phyloP scores from a whole-genome alignment of 2,329 filamentous ascomycete genomes.

The Coniochaeta prunicola region DNA sequence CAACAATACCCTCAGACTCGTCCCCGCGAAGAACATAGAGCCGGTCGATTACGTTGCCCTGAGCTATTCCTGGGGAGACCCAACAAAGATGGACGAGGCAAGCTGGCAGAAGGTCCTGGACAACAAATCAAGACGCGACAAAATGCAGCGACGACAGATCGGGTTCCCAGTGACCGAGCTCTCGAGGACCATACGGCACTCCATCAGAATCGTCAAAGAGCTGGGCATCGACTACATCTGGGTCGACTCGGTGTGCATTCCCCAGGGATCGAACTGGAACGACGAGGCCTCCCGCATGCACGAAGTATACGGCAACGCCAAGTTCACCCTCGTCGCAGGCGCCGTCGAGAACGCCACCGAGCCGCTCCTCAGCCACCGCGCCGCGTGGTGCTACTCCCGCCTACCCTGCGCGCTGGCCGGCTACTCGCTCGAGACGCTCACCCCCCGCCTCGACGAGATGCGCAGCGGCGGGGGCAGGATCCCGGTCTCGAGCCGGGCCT shows the following conservation, averaged over 20 bases:
- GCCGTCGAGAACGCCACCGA: conserved; percentile 10
- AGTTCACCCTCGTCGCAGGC: conserved; percentile 15
- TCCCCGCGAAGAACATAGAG: conserved; percentile 5
- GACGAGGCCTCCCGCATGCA: conserved; percentile 16
- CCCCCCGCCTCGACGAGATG: conserved; percentile 12
- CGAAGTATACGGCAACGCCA: conserved; percentile 18
- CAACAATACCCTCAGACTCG: conserved; percentile 9
- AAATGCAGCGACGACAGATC: conserved; percentile 12
- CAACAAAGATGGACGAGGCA: conserved; percentile 11
- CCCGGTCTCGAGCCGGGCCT: conserved; percentile 13
- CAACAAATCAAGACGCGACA: conserved; percentile 13
- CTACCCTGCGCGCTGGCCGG: conserved; percentile 14
- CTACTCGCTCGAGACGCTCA: conserved; percentile 12
- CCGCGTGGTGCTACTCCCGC: conserved; percentile 15
- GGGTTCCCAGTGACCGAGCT: conserved; percentile 10
- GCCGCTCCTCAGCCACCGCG: conserved; percentile 9
- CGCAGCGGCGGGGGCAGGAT: conserved; percentile 8
- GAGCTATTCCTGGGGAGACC: conserved; percentile 19
- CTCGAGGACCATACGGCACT: conserved; percentile 14
- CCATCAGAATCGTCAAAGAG: conserved; percentile 7
- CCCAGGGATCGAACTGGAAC: conserved; percentile 19
- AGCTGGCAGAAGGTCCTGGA: conserved; percentile 17
- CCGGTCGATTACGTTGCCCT: conserved; percentile 16
- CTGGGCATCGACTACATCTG: conserved; percentile 15
- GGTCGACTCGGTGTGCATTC: conserved; percentile 19